A percentile compares a stretch with the other conserved stretches of the same genome.
Conservation (phyloP, 805 yeast genomes). For the Yamadazyma takamatsuzukensis region DNA sequence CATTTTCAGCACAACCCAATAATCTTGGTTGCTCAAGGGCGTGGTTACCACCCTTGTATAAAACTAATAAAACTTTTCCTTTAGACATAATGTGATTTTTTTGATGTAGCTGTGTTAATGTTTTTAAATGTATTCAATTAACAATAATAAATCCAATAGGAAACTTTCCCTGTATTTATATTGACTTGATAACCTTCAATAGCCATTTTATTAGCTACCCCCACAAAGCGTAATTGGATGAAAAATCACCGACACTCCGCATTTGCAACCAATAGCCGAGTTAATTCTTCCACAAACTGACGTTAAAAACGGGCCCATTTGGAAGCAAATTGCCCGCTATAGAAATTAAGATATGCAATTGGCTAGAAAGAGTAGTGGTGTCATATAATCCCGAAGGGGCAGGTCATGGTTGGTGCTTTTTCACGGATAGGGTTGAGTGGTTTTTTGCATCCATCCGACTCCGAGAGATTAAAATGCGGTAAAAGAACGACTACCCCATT, state of each 20-base stretch:
- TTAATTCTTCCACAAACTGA: constrained; percentile 1
- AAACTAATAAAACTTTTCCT: constrained; percentile 49
- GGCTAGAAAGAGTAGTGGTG: no score
- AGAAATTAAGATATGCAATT: no score
- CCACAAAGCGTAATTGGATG: constrained; percentile 3
- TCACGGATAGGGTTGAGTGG: no score
- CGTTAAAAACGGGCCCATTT: no score
- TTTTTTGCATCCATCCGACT: no score
- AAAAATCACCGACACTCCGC: background rate
- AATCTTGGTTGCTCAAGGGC: constrained; percentile 59
- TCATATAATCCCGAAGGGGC: no score
- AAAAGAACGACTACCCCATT: no score
- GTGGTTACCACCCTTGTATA: constrained; percentile 56
- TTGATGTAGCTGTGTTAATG: background rate
- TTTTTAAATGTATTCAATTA: background rate
- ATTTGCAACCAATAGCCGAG: constrained; percentile 3
- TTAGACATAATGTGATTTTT: constrained; percentile 19
- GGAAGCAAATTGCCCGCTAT: no score
- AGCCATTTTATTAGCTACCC: constrained; percentile 7
- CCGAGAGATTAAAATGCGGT: no score
- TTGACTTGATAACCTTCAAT: background rate
- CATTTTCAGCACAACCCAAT: constrained; percentile 71
- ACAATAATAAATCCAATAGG: background rate
- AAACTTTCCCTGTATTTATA: constrained; percentile 2
- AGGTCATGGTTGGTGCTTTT: no score